Evolutionary conservation across 148 eudicot species (phyloP), one percentile per base, ranked within the genome.

Genomic region (Polygonum aviculare): DNA sequence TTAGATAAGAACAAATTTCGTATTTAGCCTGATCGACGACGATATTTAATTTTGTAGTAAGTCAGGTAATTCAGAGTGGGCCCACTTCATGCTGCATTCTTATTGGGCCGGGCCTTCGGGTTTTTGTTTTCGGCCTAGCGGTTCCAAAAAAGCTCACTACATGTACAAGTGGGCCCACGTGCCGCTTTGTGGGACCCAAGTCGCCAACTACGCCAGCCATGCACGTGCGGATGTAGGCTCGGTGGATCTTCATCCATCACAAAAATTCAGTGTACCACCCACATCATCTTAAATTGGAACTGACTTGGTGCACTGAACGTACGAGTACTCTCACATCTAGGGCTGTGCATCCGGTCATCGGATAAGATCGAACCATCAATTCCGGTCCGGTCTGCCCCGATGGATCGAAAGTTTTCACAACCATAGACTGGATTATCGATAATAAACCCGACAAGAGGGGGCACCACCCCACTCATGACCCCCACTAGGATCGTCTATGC

Each of bases 151-250:
- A 14, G 36, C 22, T 60, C 1, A 6, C 7, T 4, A 7, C 26
- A 60, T 8, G 10, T 26, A 60, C 1, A 8, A 22, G 67, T 1
- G 67, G 65, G 65, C 12, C 65, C 52, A 9, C 52, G 12, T 49
- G 6, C 52, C 12, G 9, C 52, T 49, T 39, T 39, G 41, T 49
- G 12, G 54, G 54, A 26, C 54, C 54, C 67, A 60, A 2, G 4
- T 60, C 22, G 67, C 67, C 67, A 60, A 22, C 38, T 26, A 26
- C 2, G 9, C 36, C 35, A 60, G 35, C 26, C 36, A 60, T 22
- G 67, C 67, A 60, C 67, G 67, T 60, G 67, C 67, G 67, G 62
- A 60, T 60, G 65, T 59, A 19, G 21, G 12, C 35, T 59, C 21
- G 19, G 21, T 52, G 26, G 26, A 6, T 54, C 60, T 26, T 26